Conservation (phyloP, 176 grass and related monocot species). For the Pontederia crassipes region DNA sequence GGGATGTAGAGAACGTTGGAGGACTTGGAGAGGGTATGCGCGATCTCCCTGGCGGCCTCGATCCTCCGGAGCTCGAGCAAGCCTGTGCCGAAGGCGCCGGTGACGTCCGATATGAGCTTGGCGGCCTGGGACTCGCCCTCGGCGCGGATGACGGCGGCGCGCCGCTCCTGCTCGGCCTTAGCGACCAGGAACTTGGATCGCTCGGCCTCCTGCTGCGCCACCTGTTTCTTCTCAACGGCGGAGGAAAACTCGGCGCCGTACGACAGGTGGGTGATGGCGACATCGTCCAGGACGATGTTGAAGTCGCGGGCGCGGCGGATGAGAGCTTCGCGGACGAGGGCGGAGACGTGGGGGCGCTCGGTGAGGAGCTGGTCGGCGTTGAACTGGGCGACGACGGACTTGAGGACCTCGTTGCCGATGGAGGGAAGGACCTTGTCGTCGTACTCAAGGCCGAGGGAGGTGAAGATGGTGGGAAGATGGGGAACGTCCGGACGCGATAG, state of each 20-base stretch:
- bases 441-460: slow-evolving; percentile 87
- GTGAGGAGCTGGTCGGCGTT: slow-evolving; percentile 98
- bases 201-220: slow-evolving; percentile 93
- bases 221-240: slow-evolving; percentile 97
- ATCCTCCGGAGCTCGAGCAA: slow-evolving; percentile 80
- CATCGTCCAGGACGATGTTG: slow-evolving; percentile 93
- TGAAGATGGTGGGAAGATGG: slow-evolving; percentile 88
- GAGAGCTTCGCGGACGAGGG: slow-evolving; percentile 73
- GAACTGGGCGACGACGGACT: slow-evolving; percentile 95
- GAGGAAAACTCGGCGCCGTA: slow-evolving; percentile 81
- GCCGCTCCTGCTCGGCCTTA: slow-evolving; percentile 82
- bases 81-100: slow-evolving; percentile 41
- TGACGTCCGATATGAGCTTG: slow-evolving; percentile 71
- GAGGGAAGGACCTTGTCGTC: slow-evolving; percentile 96
- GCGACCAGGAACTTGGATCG: slow-evolving; percentile 96
- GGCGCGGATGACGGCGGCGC: slow-evolving; percentile 68
- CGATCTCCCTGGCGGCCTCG: slow-evolving; percentile 88
- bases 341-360: slow-evolving; percentile 75
- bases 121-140: slow-evolving; percentile 86
- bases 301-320: slow-evolving; percentile 79
- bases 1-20: slow-evolving; percentile 69
- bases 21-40: slow-evolving; percentile 39
- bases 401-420: slow-evolving; percentile 97
- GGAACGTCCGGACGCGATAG: slow-evolving; percentile 80
- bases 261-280: slow-evolving; percentile 91